Base-by-base conservation (phyloP, 73 alveolate species). In the Blepharisma stoltei region DNA sequence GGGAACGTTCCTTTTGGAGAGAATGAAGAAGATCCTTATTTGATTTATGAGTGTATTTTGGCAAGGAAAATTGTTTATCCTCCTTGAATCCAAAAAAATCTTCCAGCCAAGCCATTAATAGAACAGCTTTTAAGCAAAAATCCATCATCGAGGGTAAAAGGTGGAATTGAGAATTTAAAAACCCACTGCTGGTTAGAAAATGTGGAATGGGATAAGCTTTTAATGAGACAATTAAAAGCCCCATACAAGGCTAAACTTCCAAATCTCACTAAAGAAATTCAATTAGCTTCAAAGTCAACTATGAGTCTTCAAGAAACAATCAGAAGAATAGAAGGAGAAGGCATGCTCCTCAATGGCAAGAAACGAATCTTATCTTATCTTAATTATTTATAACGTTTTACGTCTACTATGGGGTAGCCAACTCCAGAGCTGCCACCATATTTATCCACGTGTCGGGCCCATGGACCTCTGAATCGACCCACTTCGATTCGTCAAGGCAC, bases 1-100 rank as follows among this genome's bases (percentile, higher is more conserved):
- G 93, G 93, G 44, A 11, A 32, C n/a, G 47, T 81, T 38, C 93
- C 93, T 53, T 85, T 85, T 48, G 93, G 93, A n/a, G 86, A 85
- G 65, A 71, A 81, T 55, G 93, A 71, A 41, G 84, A 75, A 70
- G 93, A 85, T 47, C 93, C 93, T 11, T 66, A 76, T 38, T 70
- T 71, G 54, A 69, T 86, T 18, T 85, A 85, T 81, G 79, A 69
- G 5, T 7, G 27, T 7, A 43, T 69, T 69, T 43, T 18, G 27
- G 41, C 11, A 69, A 9, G 41, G 9, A 23, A 43, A n/a, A 11
- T 69, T 44, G 43, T 46, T n/a, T 69, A 14, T 25, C 79, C 79
- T 9, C 11, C 21, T n/a, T 69, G 55, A 5, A 25, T 69, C 9
- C 32, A 46, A 9, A 46, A 69, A 18, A 69, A 9, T 11, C 25